Conservation (phyloP, 306 rosid species). For the Medicago arabica region DNA sequence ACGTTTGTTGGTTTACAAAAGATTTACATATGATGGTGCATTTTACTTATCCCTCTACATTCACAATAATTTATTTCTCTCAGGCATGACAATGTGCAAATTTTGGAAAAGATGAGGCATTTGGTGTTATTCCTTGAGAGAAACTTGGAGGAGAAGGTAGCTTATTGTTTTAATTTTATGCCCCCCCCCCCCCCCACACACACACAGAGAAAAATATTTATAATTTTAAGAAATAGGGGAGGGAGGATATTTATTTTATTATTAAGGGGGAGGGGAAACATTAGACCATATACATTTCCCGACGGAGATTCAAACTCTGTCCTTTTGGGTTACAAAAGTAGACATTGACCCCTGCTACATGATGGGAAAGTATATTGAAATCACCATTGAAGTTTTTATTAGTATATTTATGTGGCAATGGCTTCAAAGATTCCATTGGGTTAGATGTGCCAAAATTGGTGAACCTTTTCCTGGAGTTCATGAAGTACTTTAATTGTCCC, state of each 20-base stretch:
- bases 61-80: slow-evolving; percentile 41
- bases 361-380: no score
- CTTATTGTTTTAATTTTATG: slow-evolving; percentile 13
- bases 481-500: slow-evolving; percentile 1
- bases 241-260: neutral
- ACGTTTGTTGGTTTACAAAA: slow-evolving; percentile 29
- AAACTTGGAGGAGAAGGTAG: slow-evolving; percentile 89
- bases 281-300: neutral
- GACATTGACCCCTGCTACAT: no score
- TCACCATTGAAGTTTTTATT: no score
- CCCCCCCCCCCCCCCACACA: neutral
- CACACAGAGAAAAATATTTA: no score
- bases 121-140: slow-evolving; percentile 84
- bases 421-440: neutral
- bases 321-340: no score
- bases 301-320: no score
- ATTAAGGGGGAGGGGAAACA: neutral
- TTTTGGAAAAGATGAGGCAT: slow-evolving; percentile 92
- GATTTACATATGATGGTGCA: slow-evolving; percentile 8
- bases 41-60: slow-evolving; percentile 31
- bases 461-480: neutral
- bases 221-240: neutral
- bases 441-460: slow-evolving; percentile 7
- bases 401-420: no score
- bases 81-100: slow-evolving; percentile 94